Percentiles rank a stretch among this genome's conserved stretches.
These are phyloP conservation scores for Cladosporium austrohemisphaericum DNA, from an alignment of 2,329 filamentous ascomycete species.

Conservation along the genomic window DNA sequence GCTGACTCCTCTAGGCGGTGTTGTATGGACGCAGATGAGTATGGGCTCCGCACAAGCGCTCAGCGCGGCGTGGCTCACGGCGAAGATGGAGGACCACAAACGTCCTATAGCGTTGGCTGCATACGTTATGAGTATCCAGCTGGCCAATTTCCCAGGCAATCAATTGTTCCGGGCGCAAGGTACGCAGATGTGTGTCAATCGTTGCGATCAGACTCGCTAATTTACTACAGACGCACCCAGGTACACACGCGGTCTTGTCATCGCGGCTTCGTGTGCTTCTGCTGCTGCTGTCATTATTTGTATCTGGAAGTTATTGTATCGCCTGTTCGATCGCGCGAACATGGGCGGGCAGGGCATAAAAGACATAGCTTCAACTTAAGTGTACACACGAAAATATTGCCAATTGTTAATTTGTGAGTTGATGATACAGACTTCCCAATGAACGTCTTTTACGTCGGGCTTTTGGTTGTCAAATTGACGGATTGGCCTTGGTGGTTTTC, in stretches of 20 bases:
- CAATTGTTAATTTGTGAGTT: no score
- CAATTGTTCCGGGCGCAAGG: background rate
- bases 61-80: background rate
- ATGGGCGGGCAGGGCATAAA: background rate
- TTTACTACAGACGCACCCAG: background rate
- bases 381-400: no score
- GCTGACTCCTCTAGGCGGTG: background rate
- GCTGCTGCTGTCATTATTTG: background rate
- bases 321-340: background rate
- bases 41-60: slow-evolving; percentile 1
- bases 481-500: no score
- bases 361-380: background rate
- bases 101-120: background rate
- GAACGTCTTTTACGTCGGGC: no score
- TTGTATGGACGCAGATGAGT: slow-evolving; percentile 2
- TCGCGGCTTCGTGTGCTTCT: background rate
- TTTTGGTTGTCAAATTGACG: no score
- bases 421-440: no score
- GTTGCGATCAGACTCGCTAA: background rate
- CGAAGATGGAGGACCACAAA: slow-evolving; percentile 1
- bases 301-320: slow-evolving; percentile 1
- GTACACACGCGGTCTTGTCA: background rate
- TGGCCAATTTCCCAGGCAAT: background rate
- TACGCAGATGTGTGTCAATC: background rate
- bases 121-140: slow-evolving; percentile 2